Evolutionary conservation across 169 alveolate genomes (phyloP).

Genomic region (Plasmodium ovale): DNA sequence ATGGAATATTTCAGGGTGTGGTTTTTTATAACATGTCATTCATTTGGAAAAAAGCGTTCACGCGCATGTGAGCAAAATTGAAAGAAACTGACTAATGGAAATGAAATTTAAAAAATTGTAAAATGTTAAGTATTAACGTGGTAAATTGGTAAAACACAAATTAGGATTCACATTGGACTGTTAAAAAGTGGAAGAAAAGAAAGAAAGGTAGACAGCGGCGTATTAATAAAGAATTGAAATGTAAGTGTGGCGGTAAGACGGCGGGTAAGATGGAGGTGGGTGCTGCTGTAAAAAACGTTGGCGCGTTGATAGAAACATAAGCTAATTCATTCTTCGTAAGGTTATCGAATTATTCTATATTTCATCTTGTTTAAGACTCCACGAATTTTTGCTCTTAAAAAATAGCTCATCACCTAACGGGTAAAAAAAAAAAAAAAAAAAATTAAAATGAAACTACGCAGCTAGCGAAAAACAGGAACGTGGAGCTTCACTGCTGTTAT

Average conservation of each 20-base stretch:
- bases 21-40: not conserved
- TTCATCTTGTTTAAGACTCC: constrained; percentile 13
- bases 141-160: no score
- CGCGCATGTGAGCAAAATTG: not conserved
- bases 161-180: no score
- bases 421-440: constrained; percentile 11
- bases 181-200: no score
- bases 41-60: not conserved
- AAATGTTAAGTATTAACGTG: no score
- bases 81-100: not conserved
- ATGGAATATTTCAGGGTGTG: not conserved
- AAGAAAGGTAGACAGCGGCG: no score
- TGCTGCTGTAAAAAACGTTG: no score
- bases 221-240: no score
- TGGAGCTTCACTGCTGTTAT: no score
- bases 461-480: no score
- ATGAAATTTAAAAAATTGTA: not conserved
- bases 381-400: constrained; percentile 19
- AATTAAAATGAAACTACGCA: no score
- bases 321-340: not conserved
- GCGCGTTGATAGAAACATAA: not conserved
- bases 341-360: constrained; percentile 14
- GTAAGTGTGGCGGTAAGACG: no score
- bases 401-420: constrained; percentile 17
- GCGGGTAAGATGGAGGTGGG: no score